Evolutionary conservation across 768 basidiomycete species (phyloP).

Genomic region (Kwoniella dendrophila): DNA sequence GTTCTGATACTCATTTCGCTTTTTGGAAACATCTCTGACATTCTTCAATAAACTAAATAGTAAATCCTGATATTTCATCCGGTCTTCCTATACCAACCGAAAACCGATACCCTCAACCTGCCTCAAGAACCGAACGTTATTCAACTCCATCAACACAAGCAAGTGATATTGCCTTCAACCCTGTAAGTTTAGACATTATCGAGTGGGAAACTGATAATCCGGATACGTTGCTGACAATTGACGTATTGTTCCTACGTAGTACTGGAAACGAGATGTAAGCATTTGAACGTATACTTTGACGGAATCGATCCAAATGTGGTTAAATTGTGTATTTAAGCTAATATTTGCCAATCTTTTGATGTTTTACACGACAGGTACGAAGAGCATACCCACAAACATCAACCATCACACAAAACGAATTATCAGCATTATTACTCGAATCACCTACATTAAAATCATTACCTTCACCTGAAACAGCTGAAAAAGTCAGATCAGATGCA

Average conservation of each 20-base stretch:
- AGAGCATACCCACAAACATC: slow-evolving; percentile 90
- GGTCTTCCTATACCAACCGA: slow-evolving; percentile 76
- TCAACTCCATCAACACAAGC: slow-evolving; percentile 87
- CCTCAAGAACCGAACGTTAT: slow-evolving; percentile 81
- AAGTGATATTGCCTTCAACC: slow-evolving; percentile 55
- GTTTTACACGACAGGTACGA: slow-evolving; percentile 57
- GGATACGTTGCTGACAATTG: neutral
- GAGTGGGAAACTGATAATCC: neutral
- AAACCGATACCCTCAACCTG: slow-evolving; percentile 83
- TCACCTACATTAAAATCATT: too few species aligned
- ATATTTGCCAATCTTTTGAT: neutral
- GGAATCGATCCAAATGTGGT: neutral
- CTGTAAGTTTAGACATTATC: too few species aligned
- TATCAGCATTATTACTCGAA: slow-evolving; percentile 67
- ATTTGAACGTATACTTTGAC: neutral
- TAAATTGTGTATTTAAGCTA: neutral
- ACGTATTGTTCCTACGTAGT: slow-evolving; percentile 53
- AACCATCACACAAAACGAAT: slow-evolving; percentile 79
- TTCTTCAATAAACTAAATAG: slow-evolving; percentile 35
- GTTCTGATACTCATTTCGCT: slow-evolving; percentile 9
- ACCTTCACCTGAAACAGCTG: slow-evolving; percentile 62
- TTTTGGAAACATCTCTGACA: neutral
- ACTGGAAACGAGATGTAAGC: slow-evolving; percentile 89
- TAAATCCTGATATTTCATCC: slow-evolving; percentile 87
- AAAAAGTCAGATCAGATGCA: slow-evolving; percentile 20